Percentiles rank a stretch among this genome's conserved stretches.
These are phyloP conservation scores for Penicillium expansum DNA, from an alignment of 2,329 filamentous ascomycete species.

Conservation along the genomic window DNA sequence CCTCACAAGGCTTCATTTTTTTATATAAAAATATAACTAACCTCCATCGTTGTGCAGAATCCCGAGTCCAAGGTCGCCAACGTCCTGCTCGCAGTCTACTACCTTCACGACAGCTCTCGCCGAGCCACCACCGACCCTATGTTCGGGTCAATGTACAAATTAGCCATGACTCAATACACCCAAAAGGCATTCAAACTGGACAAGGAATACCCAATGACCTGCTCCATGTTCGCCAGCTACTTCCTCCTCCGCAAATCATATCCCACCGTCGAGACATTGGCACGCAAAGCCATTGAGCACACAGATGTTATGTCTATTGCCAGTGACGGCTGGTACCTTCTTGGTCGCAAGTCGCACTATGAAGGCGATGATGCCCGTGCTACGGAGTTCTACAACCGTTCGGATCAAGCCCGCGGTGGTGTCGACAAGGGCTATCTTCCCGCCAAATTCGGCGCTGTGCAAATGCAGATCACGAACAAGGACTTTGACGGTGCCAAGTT, in stretches of 20 bases:
- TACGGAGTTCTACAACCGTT: conserved; percentile 80
- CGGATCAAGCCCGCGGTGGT: conserved; percentile 88
- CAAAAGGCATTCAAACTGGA: conserved; percentile 92
- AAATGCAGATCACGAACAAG: conserved; percentile 78
- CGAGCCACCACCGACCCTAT: conserved; percentile 79
- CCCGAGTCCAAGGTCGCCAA: conserved; percentile 86
- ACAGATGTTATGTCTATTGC: conserved; percentile 96
- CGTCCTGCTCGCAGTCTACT: conserved; percentile 84
- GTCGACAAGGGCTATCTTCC: conserved; percentile 88
- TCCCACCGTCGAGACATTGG: conserved; percentile 77
- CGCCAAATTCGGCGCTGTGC: conserved; percentile 90
- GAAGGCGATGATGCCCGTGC: conserved; percentile 72
- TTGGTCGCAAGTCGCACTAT: conserved; percentile 88
- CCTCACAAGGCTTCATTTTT: background rate
- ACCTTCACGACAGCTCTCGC: conserved; percentile 80
- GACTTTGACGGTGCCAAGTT: conserved; percentile 92
- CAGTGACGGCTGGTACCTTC: conserved; percentile 94
- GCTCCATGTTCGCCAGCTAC: conserved; percentile 84
- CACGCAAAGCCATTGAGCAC: conserved; percentile 89
- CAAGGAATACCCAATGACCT: conserved; percentile 85
- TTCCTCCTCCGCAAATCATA: conserved; percentile 81
- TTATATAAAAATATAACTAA: background rate
- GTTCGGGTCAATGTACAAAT: conserved; percentile 82
- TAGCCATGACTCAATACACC: conserved; percentile 90
- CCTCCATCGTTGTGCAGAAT: conserved; percentile 43